Percentiles rank a stretch among this genome's conserved stretches.
phyloP scores from a whole-genome alignment of 139 green algal species.

The Gonium pectorale region DNA sequence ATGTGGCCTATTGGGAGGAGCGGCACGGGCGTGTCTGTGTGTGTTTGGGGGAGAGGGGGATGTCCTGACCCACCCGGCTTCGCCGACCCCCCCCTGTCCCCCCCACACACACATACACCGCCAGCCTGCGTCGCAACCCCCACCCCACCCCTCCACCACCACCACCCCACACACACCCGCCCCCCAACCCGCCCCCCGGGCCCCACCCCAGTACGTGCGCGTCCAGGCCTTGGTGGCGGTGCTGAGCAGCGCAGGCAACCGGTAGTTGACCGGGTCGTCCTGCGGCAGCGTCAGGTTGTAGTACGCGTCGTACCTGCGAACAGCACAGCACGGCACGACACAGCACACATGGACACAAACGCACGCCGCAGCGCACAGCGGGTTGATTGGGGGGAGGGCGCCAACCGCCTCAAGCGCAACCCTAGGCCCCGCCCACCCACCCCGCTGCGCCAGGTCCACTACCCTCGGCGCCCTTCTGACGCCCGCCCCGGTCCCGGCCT shows the following conservation, averaged over 20 bases:
- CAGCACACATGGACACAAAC: no score
- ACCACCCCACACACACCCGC: not conserved
- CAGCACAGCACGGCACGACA: no score
- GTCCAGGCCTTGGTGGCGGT: conserved; percentile 29
- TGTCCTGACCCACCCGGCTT: no score
- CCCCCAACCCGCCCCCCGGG: no score
- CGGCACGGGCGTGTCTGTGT: not conserved
- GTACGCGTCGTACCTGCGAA: conserved; percentile 51
- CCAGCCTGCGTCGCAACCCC: not conserved
- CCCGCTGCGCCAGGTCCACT: no score
- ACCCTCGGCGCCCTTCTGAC: no score
- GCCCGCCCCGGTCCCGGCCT: no score
- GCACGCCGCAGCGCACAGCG: conserved; percentile 50
- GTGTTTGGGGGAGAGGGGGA: no score
- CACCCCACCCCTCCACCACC: not conserved
- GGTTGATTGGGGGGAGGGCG: not conserved
- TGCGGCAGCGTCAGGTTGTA: conserved; percentile 47
- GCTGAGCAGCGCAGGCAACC: conserved; percentile 34
- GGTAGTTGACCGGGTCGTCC: conserved; percentile 18
- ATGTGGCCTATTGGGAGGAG: not conserved
- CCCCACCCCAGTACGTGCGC: conserved; percentile 17
- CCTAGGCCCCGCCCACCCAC: no score
- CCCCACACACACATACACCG: not conserved
- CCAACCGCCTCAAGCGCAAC: not conserved
- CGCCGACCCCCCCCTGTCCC: no score